phyloP scores from a whole-genome alignment of 768 basidiomycete genomes.

The Panellus pusillus region DNA sequence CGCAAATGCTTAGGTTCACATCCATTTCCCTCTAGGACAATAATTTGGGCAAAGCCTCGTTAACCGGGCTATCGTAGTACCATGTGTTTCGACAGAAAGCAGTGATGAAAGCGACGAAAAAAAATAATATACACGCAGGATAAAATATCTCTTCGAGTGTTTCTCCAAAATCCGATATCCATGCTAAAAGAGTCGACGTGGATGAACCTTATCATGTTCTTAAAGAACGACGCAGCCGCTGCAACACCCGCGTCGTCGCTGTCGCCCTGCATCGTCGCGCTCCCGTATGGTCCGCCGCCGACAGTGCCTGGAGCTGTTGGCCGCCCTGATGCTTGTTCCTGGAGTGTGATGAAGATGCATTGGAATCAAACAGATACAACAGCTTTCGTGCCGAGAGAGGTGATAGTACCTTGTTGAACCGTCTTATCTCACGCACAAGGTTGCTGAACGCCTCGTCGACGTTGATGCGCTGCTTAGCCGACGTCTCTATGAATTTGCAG shows the following conservation, averaged over 20 bases:
- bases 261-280: slow-evolving; percentile 43
- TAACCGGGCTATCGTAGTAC: too few relatives aligned
- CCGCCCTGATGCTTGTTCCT: slow-evolving; percentile 60
- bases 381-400: background rate
- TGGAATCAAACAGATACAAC: background rate
- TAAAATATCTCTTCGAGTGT: too few relatives aligned
- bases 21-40: too few relatives aligned
- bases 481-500: slow-evolving; percentile 94
- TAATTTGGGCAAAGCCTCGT: too few relatives aligned
- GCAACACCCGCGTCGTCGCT: slow-evolving; percentile 64
- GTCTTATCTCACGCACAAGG: slow-evolving; percentile 90
- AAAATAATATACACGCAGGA: background rate
- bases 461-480: slow-evolving; percentile 94
- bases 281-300: slow-evolving; percentile 24
- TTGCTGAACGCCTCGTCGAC: slow-evolving; percentile 94
- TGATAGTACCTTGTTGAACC: slow-evolving; percentile 80
- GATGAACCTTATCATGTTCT: slow-evolving; percentile 11
- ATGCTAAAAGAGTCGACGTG: background rate
- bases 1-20: too few relatives aligned
- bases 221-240: slow-evolving; percentile 63
- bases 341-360: slow-evolving; percentile 31
- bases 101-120: background rate
- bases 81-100: too few relatives aligned
- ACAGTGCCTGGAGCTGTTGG: slow-evolving; percentile 48
- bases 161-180: slow-evolving; percentile 3